Evolutionary conservation across 495 filamentous ascomycete genomes (phyloP).

Genomic region (Talaromyces nanjingensis): DNA sequence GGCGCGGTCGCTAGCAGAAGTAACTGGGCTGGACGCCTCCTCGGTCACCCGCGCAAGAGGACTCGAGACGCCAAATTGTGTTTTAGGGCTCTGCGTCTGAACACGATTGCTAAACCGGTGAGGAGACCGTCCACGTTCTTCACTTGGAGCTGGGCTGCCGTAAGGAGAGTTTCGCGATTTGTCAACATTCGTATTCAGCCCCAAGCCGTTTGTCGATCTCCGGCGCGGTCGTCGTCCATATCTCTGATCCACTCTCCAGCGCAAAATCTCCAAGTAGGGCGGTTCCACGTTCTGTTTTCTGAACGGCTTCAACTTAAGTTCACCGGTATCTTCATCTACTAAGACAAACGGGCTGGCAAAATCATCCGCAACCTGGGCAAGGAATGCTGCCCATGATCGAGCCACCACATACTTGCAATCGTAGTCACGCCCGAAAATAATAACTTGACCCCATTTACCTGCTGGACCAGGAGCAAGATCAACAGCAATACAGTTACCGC

Average conservation of each 20-base stretch:
- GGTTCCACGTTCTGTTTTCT: conserved; percentile 82
- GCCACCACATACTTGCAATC: conserved; percentile 97
- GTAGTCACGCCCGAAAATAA: conserved; percentile 94
- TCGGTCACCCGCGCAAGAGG: conserved; percentile 48
- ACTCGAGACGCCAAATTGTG: conserved; percentile 43
- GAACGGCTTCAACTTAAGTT: conserved; percentile 89
- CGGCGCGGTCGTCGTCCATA: conserved; percentile 61
- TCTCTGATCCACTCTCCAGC: conserved; percentile 92
- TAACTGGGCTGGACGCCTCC: conserved; percentile 34
- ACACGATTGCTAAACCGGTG: conserved; percentile 44
- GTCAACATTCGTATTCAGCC: conserved; percentile 27
- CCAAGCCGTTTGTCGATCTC: conserved; percentile 35
- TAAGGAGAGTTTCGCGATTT: conserved; percentile 44
- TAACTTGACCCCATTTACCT: conserved; percentile 92
- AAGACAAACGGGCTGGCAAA: conserved; percentile 77
- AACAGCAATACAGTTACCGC: conserved; percentile 91
- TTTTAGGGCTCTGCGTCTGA: conserved; percentile 41
- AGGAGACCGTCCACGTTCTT: conserved; percentile 49
- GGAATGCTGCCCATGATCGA: conserved; percentile 82
- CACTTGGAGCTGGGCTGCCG: conserved; percentile 42
- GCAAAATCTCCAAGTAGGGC: conserved; percentile 87
- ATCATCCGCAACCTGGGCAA: conserved; percentile 85
- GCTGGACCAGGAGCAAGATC: conserved; percentile 88
- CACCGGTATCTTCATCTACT: conserved; percentile 84
- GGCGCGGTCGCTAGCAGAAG: conserved; percentile 22